Conservation (phyloP, 371 early-diverging fungal species). For the Gilbertella persicaria region DNA sequence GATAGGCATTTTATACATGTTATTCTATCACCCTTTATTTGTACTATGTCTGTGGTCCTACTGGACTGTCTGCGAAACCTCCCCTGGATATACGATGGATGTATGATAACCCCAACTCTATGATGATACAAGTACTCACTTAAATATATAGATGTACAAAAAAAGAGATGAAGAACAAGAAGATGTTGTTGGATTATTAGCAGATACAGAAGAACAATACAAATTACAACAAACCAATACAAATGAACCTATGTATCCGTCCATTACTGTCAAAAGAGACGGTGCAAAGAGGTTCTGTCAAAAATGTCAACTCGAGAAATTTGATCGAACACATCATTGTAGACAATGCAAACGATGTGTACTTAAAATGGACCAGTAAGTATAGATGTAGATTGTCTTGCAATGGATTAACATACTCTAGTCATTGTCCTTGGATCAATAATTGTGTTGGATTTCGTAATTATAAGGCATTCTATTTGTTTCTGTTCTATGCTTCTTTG, state of each 20-base stretch:
- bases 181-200: conserved; percentile 22
- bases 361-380: conserved; percentile 74
- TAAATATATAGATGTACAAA: too few species aligned
- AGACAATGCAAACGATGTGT: conserved; percentile 62
- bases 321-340: conserved; percentile 71
- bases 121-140: not conserved
- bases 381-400: not conserved
- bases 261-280: conserved; percentile 56
- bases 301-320: conserved; percentile 66
- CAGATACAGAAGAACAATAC: conserved; percentile 7
- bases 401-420: conserved; percentile 1
- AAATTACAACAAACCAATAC: not conserved
- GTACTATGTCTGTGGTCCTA: conserved; percentile 47
- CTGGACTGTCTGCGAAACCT: conserved; percentile 35
- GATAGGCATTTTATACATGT: conserved; percentile 33
- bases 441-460: conserved; percentile 74
- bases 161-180: conserved; percentile 11
- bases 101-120: conserved; percentile 12
- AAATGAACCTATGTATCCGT: conserved; percentile 3
- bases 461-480: conserved; percentile 70
- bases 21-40: conserved; percentile 40
- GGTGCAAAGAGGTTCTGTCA: conserved; percentile 60
- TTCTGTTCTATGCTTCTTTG: conserved; percentile 55
- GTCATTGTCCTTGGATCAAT: conserved; percentile 71
- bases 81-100: conserved; percentile 42